Base-by-base conservation (phyloP, 2,329 filamentous ascomycete species). In the Triangularia verruculosa region DNA sequence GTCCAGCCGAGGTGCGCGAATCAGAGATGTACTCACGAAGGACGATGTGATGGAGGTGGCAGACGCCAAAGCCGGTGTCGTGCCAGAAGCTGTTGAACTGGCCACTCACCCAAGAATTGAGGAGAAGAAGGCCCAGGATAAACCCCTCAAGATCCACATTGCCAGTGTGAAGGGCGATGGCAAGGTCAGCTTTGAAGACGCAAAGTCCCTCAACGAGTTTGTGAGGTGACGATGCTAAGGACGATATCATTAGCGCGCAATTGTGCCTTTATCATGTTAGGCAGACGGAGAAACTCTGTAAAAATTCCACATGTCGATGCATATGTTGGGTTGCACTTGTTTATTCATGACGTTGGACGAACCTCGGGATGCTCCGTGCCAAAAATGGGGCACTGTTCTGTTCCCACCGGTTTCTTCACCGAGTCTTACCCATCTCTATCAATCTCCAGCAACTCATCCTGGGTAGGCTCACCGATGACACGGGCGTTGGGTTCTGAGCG, bases 11-110 rank as follows among this genome's bases (percentile, higher is more conserved):
- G 93, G 89, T 13, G 86, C 91, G 22, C 84, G 90, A 15, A 79
- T 96, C 52, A 87, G 86, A 60, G 94, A 99, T 68, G 85, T 91
- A 2, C 80, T 99, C 68, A 91, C 89, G 4, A 82, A 83, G 27
- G 85, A 88, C 57, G 89, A 99, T 69, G 86, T 98, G 62, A 93
- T 96, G 69, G 95, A 98, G 78, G 91, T 97, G 65, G 94, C 94
- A 0, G 89, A 93, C 72, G 82, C 88, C 5, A 90, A 93, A 30
- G 86, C 92, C 0, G 94, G 93, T 0, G 82, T 83, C 1, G 83
- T 91, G 0, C 80, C 86, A 2, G 79, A 85, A 34, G 87, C 87
- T 1, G 75, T 89, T 9, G 83, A 82, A 68, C 69, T 78, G 54
- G 76, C 76, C 7, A 74, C 71, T 4, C 78, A 77, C 67, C 78